phyloP scores from a whole-genome alignment of 2,329 filamentous ascomycete species.

The Scedosporium dehoogii region DNA sequence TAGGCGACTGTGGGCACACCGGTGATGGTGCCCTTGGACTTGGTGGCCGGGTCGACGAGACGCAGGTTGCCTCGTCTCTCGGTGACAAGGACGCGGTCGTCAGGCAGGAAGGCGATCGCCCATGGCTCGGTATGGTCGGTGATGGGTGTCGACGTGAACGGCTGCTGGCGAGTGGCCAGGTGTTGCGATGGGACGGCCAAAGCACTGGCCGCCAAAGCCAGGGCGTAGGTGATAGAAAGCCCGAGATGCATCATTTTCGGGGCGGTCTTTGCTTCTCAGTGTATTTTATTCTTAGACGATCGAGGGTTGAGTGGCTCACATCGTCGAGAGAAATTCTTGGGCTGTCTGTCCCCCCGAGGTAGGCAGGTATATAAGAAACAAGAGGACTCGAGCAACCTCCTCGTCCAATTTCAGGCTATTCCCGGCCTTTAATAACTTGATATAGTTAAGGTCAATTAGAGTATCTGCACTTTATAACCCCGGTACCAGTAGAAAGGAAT shows the following conservation, averaged over 20 bases:
- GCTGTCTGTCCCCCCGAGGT: conserved; percentile 11
- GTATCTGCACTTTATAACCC: conserved; percentile 4
- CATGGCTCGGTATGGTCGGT: conserved; percentile 5
- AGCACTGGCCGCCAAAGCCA: conserved; percentile 18
- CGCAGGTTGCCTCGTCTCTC: conserved; percentile 19
- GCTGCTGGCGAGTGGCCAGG: conserved; percentile 18
- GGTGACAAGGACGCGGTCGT: conserved; percentile 21
- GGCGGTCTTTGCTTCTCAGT: conserved; percentile 13
- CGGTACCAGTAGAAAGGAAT: background rate
- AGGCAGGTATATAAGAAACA: conserved; percentile 18
- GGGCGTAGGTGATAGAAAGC: conserved; percentile 18
- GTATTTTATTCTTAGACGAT: conserved; percentile 16
- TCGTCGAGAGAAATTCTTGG: conserved; percentile 11
- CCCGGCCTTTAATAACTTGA: conserved; percentile 9
- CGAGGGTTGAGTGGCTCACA: conserved; percentile 13
- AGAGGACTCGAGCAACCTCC: conserved; percentile 12
- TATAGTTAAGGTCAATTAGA: conserved; percentile 1
- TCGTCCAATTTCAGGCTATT: conserved; percentile 15
- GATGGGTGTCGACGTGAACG: conserved; percentile 15
- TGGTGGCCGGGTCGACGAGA: conserved; percentile 20
- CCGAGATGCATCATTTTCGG: conserved; percentile 18
- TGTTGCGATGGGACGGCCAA: conserved; percentile 18
- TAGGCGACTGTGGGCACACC: conserved; percentile 21
- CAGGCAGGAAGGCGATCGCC: conserved; percentile 22
- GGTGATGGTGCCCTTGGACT: conserved; percentile 19